Evolutionary conservation across 176 grass and related monocot species (phyloP).

Genomic region (Triticum monococcum): DNA sequence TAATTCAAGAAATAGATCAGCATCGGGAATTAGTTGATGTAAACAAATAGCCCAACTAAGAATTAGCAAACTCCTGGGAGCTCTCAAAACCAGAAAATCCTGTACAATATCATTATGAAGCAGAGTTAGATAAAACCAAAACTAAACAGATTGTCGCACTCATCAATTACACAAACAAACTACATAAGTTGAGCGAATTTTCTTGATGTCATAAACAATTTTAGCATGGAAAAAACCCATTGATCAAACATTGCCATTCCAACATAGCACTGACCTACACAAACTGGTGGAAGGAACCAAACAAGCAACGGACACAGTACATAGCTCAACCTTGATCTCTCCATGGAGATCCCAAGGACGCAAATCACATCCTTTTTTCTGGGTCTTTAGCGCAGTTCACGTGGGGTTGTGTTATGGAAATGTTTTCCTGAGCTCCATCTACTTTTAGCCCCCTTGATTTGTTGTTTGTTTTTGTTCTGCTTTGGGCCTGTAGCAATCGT

Average conservation of each 20-base stretch:
- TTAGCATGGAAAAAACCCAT: background rate
- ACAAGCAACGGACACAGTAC: background rate
- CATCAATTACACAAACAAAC: background rate
- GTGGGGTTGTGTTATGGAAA: background rate
- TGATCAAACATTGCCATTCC: background rate
- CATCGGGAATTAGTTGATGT: background rate
- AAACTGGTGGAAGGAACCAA: background rate
- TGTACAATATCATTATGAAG: background rate
- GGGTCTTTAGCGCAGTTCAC: background rate
- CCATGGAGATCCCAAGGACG: background rate
- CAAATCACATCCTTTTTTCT: background rate
- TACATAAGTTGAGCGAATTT: background rate
- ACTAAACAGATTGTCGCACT: background rate
- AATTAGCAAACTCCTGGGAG: background rate
- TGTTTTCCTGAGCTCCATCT: background rate
- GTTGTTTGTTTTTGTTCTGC: background rate
- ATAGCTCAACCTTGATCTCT: background rate
- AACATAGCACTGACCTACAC: background rate
- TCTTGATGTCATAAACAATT: background rate
- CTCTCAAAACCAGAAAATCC: background rate
- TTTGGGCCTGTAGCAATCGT: background rate
- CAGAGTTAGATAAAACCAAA: background rate
- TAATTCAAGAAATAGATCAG: conserved; percentile 5
- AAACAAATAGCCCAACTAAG: conserved; percentile 9
- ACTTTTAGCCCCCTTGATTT: background rate